A percentile compares a stretch with the other conserved stretches of the same genome.
Conservation (phyloP, 2,329 filamentous ascomycete genomes). For the Acephala macrosclerotiorum region DNA sequence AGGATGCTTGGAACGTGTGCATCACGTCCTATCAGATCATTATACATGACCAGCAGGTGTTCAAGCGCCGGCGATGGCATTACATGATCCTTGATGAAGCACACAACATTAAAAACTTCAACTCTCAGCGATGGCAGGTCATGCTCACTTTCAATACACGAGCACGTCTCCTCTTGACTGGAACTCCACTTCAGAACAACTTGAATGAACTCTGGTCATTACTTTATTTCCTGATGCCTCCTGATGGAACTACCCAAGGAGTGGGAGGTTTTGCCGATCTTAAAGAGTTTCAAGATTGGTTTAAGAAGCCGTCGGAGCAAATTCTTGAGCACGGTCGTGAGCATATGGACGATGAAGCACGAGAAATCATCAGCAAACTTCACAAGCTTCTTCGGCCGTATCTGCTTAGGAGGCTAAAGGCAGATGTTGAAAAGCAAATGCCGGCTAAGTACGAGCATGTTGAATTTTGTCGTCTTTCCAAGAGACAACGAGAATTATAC, state of each 20-base stretch:
- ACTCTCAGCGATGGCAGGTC: conserved; percentile 95
- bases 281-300: conserved; percentile 96
- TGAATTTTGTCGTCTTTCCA: conserved; percentile 92
- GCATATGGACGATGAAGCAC: conserved; percentile 92
- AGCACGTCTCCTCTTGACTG: conserved; percentile 85
- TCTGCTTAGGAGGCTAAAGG: conserved; percentile 87
- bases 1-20: conserved; percentile 95
- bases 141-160: conserved; percentile 92
- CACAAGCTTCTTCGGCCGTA: conserved; percentile 95
- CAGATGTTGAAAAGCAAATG: conserved; percentile 99
- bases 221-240: conserved; percentile 95
- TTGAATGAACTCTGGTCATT: conserved; percentile 96
- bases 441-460: conserved; percentile 98
- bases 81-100: conserved; percentile 99
- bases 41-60: conserved; percentile 90
- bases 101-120: conserved; percentile 99
- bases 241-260: conserved; percentile 74
- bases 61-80: conserved; percentile 93
- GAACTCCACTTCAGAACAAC: conserved; percentile 96
- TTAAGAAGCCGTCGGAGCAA: conserved; percentile 93
- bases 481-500: conserved; percentile 93
- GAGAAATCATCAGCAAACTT: conserved; percentile 88
- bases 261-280: conserved; percentile 91
- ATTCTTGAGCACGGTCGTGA: conserved; percentile 95
- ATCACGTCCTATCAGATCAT: conserved; percentile 98